These are phyloP conservation scores for Avicennia marina DNA, from an alignment of 257 asterid genomes.

Conservation along the genomic window DNA sequence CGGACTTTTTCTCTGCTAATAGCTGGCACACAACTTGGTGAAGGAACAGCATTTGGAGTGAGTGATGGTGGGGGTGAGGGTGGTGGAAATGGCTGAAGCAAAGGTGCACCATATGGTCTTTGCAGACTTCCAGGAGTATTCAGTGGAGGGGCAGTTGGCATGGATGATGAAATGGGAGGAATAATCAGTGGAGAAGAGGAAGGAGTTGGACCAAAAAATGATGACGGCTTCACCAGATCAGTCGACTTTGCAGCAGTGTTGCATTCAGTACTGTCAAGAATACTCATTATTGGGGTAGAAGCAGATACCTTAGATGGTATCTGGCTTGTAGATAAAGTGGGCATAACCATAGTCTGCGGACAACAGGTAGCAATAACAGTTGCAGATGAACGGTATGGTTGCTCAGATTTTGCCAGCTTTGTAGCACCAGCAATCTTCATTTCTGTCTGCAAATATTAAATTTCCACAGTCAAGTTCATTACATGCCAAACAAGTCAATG, in stretches of 20 bases:
- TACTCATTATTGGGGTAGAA: slow-evolving; percentile 51
- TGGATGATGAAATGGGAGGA: slow-evolving; percentile 63
- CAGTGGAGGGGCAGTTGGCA: slow-evolving; percentile 80
- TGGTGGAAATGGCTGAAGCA: slow-evolving; percentile 99
- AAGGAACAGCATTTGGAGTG: slow-evolving; percentile 56
- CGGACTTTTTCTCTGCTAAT: slow-evolving; percentile 75
- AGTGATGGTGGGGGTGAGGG: slow-evolving; percentile 98
- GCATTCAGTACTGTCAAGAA: slow-evolving; percentile 48
- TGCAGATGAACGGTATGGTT: slow-evolving; percentile 39
- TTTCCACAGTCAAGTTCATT: slow-evolving; percentile 11
- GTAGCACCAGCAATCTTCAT: slow-evolving; percentile 42
- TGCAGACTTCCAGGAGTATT: slow-evolving; percentile 53
- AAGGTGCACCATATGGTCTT: slow-evolving; percentile 86
- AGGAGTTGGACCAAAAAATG: slow-evolving; percentile 67
- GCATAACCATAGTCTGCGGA: slow-evolving; percentile 25
- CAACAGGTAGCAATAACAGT: slow-evolving; percentile 26
- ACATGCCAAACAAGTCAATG: too few relatives aligned
- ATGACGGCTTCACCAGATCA: slow-evolving; percentile 83
- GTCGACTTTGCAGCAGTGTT: slow-evolving; percentile 39
- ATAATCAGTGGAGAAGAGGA: slow-evolving; percentile 50
- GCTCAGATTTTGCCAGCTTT: slow-evolving; percentile 35
- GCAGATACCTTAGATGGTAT: slow-evolving; percentile 43
- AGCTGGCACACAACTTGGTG: slow-evolving; percentile 47
- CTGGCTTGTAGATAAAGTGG: slow-evolving; percentile 27
- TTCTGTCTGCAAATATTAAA: slow-evolving; percentile 37